These are phyloP conservation scores for Hagleromyces aurorensis DNA, from an alignment of 805 yeast genomes.

Conservation along the genomic window DNA sequence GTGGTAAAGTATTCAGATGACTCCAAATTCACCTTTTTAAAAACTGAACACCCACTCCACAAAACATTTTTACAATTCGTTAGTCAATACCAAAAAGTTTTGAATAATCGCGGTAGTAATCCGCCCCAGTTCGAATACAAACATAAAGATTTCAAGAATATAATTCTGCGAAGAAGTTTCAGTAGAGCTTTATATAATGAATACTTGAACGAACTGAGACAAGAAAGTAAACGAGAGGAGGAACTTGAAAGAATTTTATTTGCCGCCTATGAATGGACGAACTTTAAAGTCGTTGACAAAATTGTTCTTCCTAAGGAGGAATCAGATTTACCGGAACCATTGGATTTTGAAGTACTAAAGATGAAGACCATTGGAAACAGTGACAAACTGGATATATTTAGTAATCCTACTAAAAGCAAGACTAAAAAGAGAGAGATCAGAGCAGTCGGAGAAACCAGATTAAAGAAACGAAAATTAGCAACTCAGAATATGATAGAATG, in stretches of 20 bases:
- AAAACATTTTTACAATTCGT: slow-evolving; percentile 41
- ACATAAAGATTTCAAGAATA: slow-evolving; percentile 25
- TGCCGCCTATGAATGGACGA: slow-evolving; percentile 84
- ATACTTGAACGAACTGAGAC: slow-evolving; percentile 30
- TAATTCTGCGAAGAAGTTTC: slow-evolving; percentile 41
- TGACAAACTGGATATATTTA: slow-evolving; percentile 2
- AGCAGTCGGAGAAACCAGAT: slow-evolving; percentile 65
- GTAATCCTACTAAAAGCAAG: slow-evolving; percentile 2
- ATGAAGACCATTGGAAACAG: slow-evolving; percentile 6
- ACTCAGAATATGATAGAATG: slow-evolving; percentile 40
- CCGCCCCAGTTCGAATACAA: slow-evolving; percentile 18
- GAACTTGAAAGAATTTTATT: slow-evolving; percentile 41
- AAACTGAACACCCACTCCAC: slow-evolving; percentile 53
- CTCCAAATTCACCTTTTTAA: slow-evolving; percentile 62
- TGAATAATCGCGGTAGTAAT: slow-evolving; percentile 15
- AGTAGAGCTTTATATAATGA: slow-evolving; percentile 48
- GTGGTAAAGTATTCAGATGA: slow-evolving; percentile 30
- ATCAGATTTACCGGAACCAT: slow-evolving; percentile 45
- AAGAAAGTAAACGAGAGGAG: slow-evolving; percentile 31
- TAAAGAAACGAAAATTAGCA: slow-evolving; percentile 15
- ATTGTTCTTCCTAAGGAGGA: slow-evolving; percentile 57
- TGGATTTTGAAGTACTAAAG: slow-evolving; percentile 34
- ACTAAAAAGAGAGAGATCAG: slow-evolving; percentile 53
- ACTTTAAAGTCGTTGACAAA: slow-evolving; percentile 63
- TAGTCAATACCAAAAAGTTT: slow-evolving; percentile 44